Conservation (phyloP, 2,329 filamentous ascomycete species). For the Albophoma yamanashiensis region DNA sequence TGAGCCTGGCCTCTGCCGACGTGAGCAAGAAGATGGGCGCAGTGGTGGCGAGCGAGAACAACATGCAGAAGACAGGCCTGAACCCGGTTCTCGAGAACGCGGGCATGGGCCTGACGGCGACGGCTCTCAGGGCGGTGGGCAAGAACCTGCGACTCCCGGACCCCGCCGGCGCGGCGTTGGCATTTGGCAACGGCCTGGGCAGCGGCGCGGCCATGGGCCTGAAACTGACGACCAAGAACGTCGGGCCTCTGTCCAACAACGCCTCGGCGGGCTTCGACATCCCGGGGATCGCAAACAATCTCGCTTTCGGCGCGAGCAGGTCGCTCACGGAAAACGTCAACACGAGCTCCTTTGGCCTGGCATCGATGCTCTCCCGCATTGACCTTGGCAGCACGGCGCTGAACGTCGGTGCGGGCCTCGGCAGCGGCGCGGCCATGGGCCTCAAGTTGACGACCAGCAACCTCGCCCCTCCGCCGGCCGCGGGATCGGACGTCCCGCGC, state of each 20-base stretch:
- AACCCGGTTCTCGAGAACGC: slow-evolving; percentile 18
- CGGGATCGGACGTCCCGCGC: background rate
- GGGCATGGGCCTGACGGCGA: slow-evolving; percentile 15
- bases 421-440: slow-evolving; percentile 1
- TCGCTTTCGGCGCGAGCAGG: background rate
- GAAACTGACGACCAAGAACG: slow-evolving; percentile 7
- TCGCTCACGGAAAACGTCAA: background rate
- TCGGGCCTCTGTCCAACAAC: slow-evolving; percentile 10
- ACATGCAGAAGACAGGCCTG: slow-evolving; percentile 16
- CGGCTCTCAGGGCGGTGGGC: slow-evolving; percentile 14
- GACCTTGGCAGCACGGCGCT: background rate
- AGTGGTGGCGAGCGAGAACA: slow-evolving; percentile 14
- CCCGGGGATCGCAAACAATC: background rate
- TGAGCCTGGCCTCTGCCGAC: slow-evolving; percentile 8
- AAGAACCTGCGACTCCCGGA: slow-evolving; percentile 7
- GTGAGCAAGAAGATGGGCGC: slow-evolving; percentile 6
- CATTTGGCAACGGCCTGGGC: slow-evolving; percentile 12
- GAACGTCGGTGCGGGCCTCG: slow-evolving; percentile 4
- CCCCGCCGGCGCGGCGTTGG: slow-evolving; percentile 7
- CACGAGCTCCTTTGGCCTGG: background rate
- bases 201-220: slow-evolving; percentile 13
- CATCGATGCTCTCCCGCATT: background rate
- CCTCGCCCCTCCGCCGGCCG: background rate
- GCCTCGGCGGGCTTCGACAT: slow-evolving; percentile 1
- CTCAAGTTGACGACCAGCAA: background rate